Base-by-base conservation (phyloP, 108 stramenopile species). In the Fistulifera solaris region DNA sequence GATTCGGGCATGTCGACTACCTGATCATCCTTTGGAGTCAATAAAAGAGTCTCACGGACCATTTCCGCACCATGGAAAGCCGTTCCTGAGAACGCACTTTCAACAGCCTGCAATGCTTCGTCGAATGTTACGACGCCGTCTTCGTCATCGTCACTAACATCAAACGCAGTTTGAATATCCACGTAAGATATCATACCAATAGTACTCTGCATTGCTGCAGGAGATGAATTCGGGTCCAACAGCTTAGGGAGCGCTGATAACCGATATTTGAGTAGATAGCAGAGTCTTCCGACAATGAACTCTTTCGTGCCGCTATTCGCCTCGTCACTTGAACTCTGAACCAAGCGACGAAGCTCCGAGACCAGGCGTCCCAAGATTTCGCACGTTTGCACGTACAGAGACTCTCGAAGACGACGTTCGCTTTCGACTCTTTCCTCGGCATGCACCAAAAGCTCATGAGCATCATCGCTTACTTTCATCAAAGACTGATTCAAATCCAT, bases 341-440 rank as follows among this genome's bases (percentile, higher is more conserved):
- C 55, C 78, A 93, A 87, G 17, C 85, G 70, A 11, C 91, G 71
- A 23, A 93, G 68, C 63, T 93, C 91, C 49, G 73, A 82, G 44
- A 93, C 60, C 27, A 93, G 50, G 2, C 91, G 75, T 16, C 87
- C 91, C 78, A 93, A 79, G 61, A 89, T 93, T 61, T 93, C 91
- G 52, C 87, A 93, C 1, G 91, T 89, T 62, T 93, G 91, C 35
- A 93, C 91, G 45, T 89, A 93, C 28, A 93, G 57, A 49, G 85
- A 86, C 62, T 87, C 85, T 7, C 80, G 59, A 25, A 93, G 61
- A 22, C 87, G 68, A 6, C 81, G 72, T 51, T 89, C 87, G 53
- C 78, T 81, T 70, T 89, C 91, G 57, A 75, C 91, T 26, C 91
- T 62, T 47, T 93, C 91, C 63, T 93, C 91, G 2, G 91, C 91